Evolutionary conservation across 2,329 filamentous ascomycete species (phyloP).

Genomic region (Microsporum audouinii): DNA sequence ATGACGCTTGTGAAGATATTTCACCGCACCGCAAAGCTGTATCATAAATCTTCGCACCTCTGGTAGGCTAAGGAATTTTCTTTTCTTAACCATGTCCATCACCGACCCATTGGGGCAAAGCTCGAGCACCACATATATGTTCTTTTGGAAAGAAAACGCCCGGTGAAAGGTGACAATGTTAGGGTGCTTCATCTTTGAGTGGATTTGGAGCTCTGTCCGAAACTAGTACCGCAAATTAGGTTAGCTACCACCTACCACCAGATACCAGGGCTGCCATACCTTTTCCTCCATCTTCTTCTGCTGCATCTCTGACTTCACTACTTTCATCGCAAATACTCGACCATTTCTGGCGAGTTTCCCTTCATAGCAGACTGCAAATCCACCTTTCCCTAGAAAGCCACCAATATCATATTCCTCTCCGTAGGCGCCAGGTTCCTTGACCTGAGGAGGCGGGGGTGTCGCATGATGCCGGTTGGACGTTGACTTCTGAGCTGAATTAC

Average conservation of each 20-base stretch:
- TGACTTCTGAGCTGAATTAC: conserved; percentile 22
- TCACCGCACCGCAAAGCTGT: conserved; percentile 91
- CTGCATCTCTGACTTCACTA: conserved; percentile 40
- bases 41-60: conserved; percentile 90
- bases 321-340: conserved; percentile 40
- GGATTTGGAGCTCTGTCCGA: conserved; percentile 81
- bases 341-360: conserved; percentile 34
- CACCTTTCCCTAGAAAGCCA: conserved; percentile 39
- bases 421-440: conserved; percentile 35
- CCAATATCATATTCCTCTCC: conserved; percentile 38
- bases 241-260: conserved; percentile 5
- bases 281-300: conserved; percentile 44
- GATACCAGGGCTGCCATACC: conserved; percentile 21
- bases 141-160: conserved; percentile 79
- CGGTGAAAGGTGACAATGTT: conserved; percentile 94
- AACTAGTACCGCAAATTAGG: conserved; percentile 38
- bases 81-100: conserved; percentile 93
- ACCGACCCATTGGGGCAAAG: conserved; percentile 90
- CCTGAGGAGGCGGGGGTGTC: conserved; percentile 33
- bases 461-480: conserved; percentile 34
- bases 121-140: conserved; percentile 88
- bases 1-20: conserved; percentile 91
- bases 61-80: conserved; percentile 80
- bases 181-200: conserved; percentile 92
- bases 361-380: conserved; percentile 42